These are phyloP conservation scores for Liquidambar formosana DNA, from an alignment of 164 flowering plant species.

Conservation along the genomic window DNA sequence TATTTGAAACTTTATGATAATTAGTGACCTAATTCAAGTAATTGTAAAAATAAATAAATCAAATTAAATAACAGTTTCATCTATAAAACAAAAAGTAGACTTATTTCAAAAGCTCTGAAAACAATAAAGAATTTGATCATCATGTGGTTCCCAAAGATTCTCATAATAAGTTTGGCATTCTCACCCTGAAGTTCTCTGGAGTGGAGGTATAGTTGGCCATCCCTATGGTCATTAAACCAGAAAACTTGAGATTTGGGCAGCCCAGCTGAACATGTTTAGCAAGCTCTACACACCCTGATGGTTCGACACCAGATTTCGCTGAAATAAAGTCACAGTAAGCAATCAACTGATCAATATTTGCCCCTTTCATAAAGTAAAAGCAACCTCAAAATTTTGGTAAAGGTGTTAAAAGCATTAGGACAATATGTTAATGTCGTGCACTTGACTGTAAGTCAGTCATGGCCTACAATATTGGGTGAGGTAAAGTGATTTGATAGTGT, in stretches of 20 bases:
- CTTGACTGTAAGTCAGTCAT: too few relatives aligned
- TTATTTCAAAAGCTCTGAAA: background rate
- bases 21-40: too few relatives aligned
- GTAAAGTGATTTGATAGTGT: too few relatives aligned
- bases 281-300: constrained; percentile 70
- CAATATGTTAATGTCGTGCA: too few relatives aligned
- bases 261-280: constrained; percentile 61
- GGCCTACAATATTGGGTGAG: too few relatives aligned
- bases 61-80: too few relatives aligned
- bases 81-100: too few relatives aligned
- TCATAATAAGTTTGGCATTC: background rate
- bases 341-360: background rate
- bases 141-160: background rate
- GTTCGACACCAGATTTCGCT: constrained; percentile 91
- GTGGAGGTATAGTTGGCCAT: constrained; percentile 92
- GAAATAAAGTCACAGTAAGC: constrained; percentile 20
- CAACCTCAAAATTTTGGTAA: too few relatives aligned
- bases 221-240: constrained; percentile 96
- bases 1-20: too few relatives aligned
- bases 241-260: constrained; percentile 82
- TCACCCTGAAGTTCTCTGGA: constrained; percentile 89
- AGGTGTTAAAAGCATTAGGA: too few relatives aligned
- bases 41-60: too few relatives aligned
- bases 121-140: background rate
- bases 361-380: too few relatives aligned